phyloP scores from a whole-genome alignment of 306 rosid genomes.

The Cicer arietinum region DNA sequence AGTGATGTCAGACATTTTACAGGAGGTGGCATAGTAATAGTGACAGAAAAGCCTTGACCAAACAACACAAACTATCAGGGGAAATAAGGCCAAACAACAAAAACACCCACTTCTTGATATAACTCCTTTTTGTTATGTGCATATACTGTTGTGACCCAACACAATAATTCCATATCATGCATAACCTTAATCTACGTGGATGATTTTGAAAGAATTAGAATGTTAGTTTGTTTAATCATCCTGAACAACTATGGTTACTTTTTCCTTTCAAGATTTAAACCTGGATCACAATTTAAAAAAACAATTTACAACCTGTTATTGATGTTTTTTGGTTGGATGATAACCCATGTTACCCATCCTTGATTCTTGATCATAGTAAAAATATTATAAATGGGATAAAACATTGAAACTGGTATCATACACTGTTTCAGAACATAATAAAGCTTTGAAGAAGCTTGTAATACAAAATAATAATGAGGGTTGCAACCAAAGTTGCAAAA shows the following conservation, averaged over 20 bases:
- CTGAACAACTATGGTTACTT: not conserved
- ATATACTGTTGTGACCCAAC: slow-evolving; percentile 15
- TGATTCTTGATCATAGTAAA: slow-evolving; percentile 14
- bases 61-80: slow-evolving; percentile 9
- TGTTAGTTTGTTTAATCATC: not conserved
- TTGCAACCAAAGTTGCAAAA: not conserved
- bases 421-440: not conserved
- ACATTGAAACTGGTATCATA: not conserved
- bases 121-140: slow-evolving; percentile 15
- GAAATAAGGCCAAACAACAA: not conserved
- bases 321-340: not conserved
- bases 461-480: not conserved
- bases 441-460: not conserved
- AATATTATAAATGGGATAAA: not conserved
- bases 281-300: not conserved
- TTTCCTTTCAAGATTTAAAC: slow-evolving; percentile 11
- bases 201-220: not conserved
- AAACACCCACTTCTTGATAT: not conserved
- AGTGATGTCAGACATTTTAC: slow-evolving; percentile 26
- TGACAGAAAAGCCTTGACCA: not conserved
- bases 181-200: not conserved
- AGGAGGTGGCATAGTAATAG: not conserved
- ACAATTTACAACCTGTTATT: not conserved
- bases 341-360: not conserved
- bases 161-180: not conserved